Evolutionary conservation across 108 stramenopile genomes (phyloP).

Genomic region (Pseudonitzschia delicatissima): DNA sequence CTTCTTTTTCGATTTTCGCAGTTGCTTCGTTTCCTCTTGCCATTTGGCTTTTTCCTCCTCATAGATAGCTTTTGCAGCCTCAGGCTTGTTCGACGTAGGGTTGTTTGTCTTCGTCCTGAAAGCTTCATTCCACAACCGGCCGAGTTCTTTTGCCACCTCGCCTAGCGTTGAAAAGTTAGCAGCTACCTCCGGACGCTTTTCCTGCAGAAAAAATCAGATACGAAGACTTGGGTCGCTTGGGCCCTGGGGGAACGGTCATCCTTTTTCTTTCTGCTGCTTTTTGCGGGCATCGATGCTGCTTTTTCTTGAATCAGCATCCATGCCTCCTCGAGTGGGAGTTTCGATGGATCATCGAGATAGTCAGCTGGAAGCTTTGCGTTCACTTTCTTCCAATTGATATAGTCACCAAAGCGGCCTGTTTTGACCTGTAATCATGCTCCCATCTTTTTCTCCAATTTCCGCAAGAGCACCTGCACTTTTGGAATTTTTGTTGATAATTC

Average conservation of each 20-base stretch:
- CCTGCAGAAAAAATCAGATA: conserved; percentile 49
- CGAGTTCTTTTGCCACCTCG: conserved; percentile 55
- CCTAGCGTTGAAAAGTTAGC: conserved; percentile 31
- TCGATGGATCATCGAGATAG: conserved; percentile 40
- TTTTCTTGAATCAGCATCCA: conserved; percentile 47
- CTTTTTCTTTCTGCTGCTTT: conserved; percentile 38
- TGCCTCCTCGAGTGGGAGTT: conserved; percentile 40
- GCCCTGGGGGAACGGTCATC: conserved; percentile 21
- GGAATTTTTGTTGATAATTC: conserved; percentile 39
- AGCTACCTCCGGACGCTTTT: conserved; percentile 47
- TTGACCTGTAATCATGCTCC: conserved; percentile 35
- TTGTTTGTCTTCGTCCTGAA: conserved; percentile 19
- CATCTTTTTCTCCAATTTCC: conserved; percentile 51
- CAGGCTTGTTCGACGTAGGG: conserved; percentile 29
- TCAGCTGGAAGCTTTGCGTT: conserved; percentile 58
- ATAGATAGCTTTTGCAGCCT: conserved; percentile 35
- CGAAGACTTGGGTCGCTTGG: conserved; percentile 36
- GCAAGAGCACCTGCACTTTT: conserved; percentile 37
- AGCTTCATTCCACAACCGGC: conserved; percentile 40
- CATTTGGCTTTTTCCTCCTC: conserved; percentile 14
- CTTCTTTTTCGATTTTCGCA: conserved; percentile 6
- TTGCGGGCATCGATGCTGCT: conserved; percentile 25
- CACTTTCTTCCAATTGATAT: conserved; percentile 59
- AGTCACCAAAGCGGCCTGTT: conserved; percentile 44
- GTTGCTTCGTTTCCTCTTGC: conserved; percentile 6